These are phyloP conservation scores for Puccinia novopanici DNA, from an alignment of 1,284 basidiomycete genomes.

Conservation along the genomic window DNA sequence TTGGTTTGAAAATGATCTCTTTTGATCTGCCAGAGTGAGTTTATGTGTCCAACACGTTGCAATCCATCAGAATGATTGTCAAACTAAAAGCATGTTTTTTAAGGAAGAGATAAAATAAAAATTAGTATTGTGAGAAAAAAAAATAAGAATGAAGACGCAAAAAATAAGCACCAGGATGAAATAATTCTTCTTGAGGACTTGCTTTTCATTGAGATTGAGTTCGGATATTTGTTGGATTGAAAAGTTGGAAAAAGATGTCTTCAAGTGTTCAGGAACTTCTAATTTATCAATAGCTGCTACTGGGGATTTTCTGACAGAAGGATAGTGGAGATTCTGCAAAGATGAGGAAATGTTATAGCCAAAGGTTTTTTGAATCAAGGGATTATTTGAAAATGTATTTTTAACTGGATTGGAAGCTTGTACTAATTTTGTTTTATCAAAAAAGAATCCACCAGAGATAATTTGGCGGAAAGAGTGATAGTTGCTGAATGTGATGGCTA, in stretches of 20 bases:
- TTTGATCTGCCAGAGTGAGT: too few relatives aligned
- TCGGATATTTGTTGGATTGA: not conserved
- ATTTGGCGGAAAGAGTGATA: constrained; percentile 18
- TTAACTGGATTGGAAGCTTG: not conserved
- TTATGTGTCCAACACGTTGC: too few relatives aligned
- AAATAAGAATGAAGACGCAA: not conserved
- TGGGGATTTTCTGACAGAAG: not conserved
- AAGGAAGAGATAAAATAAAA: not conserved
- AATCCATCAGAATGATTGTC: not conserved
- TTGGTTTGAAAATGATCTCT: too few relatives aligned
- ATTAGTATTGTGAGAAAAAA: not conserved
- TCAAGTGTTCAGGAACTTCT: not conserved
- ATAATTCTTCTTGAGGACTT: not conserved
- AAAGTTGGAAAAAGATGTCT: not conserved
- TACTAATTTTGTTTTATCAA: not conserved
- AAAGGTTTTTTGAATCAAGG: not conserved
- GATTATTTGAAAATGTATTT: not conserved
- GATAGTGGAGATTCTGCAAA: not conserved
- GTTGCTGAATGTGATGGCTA: constrained; percentile 7
- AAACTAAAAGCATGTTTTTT: not conserved
- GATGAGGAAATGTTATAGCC: not conserved
- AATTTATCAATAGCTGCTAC: not conserved
- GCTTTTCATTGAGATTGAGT: constrained; percentile 5
- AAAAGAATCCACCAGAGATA: constrained; percentile 59
- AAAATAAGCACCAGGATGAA: constrained; percentile 4